Base-by-base conservation (phyloP, 176 grass and related monocot genomes). In the Ensete glaucum region DNA sequence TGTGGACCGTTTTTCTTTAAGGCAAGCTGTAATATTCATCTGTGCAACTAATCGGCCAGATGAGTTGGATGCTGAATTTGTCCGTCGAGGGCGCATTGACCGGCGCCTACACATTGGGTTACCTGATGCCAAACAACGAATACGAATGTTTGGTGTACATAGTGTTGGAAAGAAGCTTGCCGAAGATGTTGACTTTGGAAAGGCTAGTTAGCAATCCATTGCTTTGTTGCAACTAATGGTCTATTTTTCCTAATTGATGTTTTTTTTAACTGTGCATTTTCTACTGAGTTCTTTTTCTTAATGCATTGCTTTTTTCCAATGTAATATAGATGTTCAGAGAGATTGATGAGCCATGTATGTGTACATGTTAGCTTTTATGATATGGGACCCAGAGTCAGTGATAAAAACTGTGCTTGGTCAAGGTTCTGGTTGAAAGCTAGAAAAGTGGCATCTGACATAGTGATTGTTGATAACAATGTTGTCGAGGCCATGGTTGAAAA, bases 121-220 rank as follows among this genome's bases (percentile, higher is more conserved):
- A 77, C 81, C 81, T 26, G 81, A 77, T 72, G 73, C 81, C 24
- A 77, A 83, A 50, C 81, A 83, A 69, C 73, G 81, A 9, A 65
- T 83, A 51, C 52, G 62, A 53, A 83, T 83, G 53, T 83, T 83
- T 83, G 65, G 75, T 34, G 81, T 83, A 54, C 81, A 83, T 62
- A 77, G 81, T 53, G 51, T 9, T 53, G 74, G 65, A 50, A 83
- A 53, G 64, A 83, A 71, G 51, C 65, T 83, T 52, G 64, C 64
- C 43, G 51, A 75, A 76, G 73, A 83, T 83, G 81, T 83, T 11
- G 73, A 83, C 56, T 83, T 83, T 62, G 73, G 54, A 70, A 83
- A 83, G 73, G 81, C 62, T 64, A 21, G 50, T 59, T 49, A 6
- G 25, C 73, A 20, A 3, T 52, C 20, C 1, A 23, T 9, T 29